Evolutionary conservation across 139 green algal species (phyloP).

Genomic region (Chlamydomonas asymmetrica): DNA sequence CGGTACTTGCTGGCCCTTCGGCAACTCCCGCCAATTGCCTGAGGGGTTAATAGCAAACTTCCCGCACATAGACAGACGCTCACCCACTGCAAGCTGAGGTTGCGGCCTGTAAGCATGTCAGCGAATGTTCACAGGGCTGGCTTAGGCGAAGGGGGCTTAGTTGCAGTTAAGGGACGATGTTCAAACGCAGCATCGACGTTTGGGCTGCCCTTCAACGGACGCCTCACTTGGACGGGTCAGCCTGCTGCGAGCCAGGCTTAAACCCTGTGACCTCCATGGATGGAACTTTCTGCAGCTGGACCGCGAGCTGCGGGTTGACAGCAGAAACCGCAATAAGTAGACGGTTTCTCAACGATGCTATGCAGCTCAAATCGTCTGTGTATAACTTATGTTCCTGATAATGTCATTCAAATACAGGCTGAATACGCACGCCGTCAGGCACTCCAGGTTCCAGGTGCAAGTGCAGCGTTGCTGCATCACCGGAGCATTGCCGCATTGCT

Average conservation of each 20-base stretch:
- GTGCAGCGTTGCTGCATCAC: too few species aligned
- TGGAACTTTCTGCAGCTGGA: neutral
- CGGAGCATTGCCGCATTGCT: too few species aligned
- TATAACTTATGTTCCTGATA: neutral
- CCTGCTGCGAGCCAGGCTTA: neutral
- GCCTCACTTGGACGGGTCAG: neutral
- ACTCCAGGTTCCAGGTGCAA: neutral
- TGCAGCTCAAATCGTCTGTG: neutral
- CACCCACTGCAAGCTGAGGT: conserved; percentile 17
- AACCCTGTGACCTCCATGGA: conserved; percentile 6
- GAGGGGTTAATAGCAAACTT: conserved; percentile 35
- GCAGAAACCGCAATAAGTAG: neutral
- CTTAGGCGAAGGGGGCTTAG: neutral
- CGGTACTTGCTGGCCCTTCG: conserved; percentile 5
- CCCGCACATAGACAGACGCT: conserved; percentile 28
- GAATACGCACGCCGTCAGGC: neutral
- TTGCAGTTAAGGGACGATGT: neutral
- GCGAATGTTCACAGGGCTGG: neutral
- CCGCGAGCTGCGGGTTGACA: neutral
- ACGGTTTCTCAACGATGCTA: neutral
- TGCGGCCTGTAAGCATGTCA: conserved; percentile 7
- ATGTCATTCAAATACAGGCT: neutral
- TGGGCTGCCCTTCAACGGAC: too few species aligned
- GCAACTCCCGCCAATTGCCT: conserved; percentile 41
- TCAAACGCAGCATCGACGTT: neutral